A percentile compares a stretch with the other conserved stretches of the same genome.
Evolutionary conservation across 75 land plant genomes (phyloP).

Genomic region (Cupressus sempervirens): DNA sequence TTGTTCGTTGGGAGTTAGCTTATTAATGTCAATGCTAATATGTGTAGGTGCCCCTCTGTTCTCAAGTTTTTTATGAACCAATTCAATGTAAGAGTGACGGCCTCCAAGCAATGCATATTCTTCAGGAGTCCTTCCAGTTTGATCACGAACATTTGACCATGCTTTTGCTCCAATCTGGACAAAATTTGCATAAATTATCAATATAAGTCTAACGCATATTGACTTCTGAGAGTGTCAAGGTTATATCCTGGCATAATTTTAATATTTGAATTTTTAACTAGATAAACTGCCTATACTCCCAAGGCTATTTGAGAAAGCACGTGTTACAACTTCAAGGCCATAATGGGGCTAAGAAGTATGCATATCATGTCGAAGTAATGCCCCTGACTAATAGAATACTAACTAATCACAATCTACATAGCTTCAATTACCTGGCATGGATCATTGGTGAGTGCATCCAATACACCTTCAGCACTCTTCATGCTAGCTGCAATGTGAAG

Average conservation of each 20-base stretch:
- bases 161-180: slow-evolving; percentile 58
- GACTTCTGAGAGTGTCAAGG: not conserved
- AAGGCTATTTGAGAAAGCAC: not conserved
- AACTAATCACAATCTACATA: not conserved
- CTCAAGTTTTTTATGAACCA: slow-evolving; percentile 45
- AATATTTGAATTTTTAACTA: not conserved
- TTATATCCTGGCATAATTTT: not conserved
- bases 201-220: not conserved
- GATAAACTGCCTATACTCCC: not conserved
- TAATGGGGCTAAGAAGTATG: not conserved
- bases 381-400: not conserved
- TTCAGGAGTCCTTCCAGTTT: slow-evolving; percentile 56
- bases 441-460: slow-evolving; percentile 84
- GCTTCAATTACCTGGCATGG: slow-evolving; percentile 53
- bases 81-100: slow-evolving; percentile 39
- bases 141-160: slow-evolving; percentile 57
- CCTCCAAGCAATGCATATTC: slow-evolving; percentile 61
- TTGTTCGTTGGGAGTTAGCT: not conserved
- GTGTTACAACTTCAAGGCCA: not conserved
- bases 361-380: not conserved
- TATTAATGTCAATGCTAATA: slow-evolving; percentile 40
- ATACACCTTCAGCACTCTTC: slow-evolving; percentile 49
- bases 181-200: not conserved
- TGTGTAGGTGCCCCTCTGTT: slow-evolving; percentile 21
- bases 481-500: slow-evolving; percentile 87